Base-by-base conservation (phyloP, 345 rosid species). In the Bruguiera sexangula region DNA sequence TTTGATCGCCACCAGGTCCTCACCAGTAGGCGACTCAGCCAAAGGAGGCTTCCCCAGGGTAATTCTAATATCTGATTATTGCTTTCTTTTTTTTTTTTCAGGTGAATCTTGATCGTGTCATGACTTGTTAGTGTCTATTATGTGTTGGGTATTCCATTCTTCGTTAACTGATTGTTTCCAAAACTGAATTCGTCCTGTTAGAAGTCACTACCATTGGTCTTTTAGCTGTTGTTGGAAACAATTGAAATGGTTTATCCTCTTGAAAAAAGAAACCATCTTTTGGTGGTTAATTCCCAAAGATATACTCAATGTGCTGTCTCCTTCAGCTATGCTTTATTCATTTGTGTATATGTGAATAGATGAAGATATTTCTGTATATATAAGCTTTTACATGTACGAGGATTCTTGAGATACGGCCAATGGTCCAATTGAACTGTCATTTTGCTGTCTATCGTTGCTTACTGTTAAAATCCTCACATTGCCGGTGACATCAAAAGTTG, bases 21-120 rank as follows among this genome's bases (percentile, higher is more conserved):
- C 21, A 73, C 84, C 8, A 75, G 86, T 16, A 81, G 88, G 77
- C 86, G 89, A 65, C 62, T 62, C 56, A 77, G 63, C 78, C 83
- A 82, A 39, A 81, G 79, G 80, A 87, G 81, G 78, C 88, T 88
- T 81, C 88, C 90, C 81, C 80, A 89, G 77, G 95, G 96, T 85
- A 79, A 70, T 80, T 76, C 39, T 62, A 60, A 31, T 21, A 2
- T 8, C 50, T 20, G 6, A 11, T 3, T 60, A 20, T 43, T 10
- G 62, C 66, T 54, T 0, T 22, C 0, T 22, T 27, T 27, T 27
- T 27, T 46, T 30, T 20, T 64, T 22, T 64, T 22, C 24, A 24
- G 30, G 27, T 15, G 15, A 11, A 69, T 68, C 2, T n/a, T 13
- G 31, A 6, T 71, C 22, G 20, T 43, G 56, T 71, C 69, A 56